Base-by-base conservation (phyloP, 2,329 filamentous ascomycete genomes). In the Nothomitra cinnamomea region DNA sequence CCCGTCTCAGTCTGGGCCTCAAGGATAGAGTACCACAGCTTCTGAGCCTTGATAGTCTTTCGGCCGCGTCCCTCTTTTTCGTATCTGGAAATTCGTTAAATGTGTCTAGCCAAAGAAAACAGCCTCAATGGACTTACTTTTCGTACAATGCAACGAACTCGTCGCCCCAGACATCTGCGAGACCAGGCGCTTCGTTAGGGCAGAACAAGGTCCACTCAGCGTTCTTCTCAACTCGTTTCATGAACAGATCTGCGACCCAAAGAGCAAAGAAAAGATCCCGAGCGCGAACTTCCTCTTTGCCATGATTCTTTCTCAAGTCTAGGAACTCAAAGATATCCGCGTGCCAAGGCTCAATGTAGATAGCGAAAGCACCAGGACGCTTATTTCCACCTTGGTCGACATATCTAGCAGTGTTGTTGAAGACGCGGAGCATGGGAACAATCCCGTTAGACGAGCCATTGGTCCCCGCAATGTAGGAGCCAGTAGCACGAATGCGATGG, bases 311-410 rank as follows among this genome's bases (percentile, higher is more conserved):
- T 64, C 92, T 85, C 53, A 98, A 80, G 64, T 98, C 94, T 60
- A 98, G 80, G 74, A 95, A 98, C 69, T 94, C 84, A 60, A 96
- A 95, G 57, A 98, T 84, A 69, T 98, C 92, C 1, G 89, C 85
- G 72, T 98, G 92, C 92, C 92, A 98, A 52, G 92, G 92, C 78
- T 98, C 92, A 15, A 98, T 79, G 71, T 98, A 98, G 70, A 98
- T 95, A 65, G 92, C 92, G 65, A 98, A 98, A 53, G 92, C 92
- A 71, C 92, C 92, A 28, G 92, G 92, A 55, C 92, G 87, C 80
- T 98, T 98, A 78, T 98, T 98, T 64, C 92, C 92, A 72, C 92
- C 92, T 70, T 98, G 92, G 65, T 98, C 92, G 57, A 98, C 92
- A 65, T 98, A 98, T 69, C 92, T 83, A 56, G 92, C 92, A 57